Evolutionary conservation across 1,284 basidiomycete genomes (phyloP), one percentile per base, ranked within the genome.

Genomic region (Schizophyllum amplum): DNA sequence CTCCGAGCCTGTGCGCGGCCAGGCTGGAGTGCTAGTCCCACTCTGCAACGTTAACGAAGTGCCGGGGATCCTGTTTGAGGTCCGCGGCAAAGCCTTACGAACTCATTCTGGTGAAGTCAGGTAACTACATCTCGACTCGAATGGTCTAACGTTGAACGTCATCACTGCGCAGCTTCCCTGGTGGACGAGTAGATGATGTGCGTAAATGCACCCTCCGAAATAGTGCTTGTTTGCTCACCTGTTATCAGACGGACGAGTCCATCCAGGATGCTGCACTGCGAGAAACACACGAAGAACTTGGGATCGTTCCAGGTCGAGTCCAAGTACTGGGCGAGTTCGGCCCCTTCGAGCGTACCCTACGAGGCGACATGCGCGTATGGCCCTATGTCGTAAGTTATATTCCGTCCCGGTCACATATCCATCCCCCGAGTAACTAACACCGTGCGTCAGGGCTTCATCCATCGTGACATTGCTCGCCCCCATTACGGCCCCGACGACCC

Each of bases 51-150:
- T 91, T 15, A 71, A 78, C 46, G 74, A 76, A 51, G 71, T 70
- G 17, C 84, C 89, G 0, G 84, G 87, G 5, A 77, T 92, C 20
- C 67, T 91, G 46, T 75, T 90, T 20, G 83, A 90, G 66, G 79
- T 92, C 25, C 76, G 89, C 60, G 85, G 82, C n/a, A 78, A 79
- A 55, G 66, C 73, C 57, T 68, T 90, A 57, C 76, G 87, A 61
- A 78, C 75, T 42, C 89, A 91, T 70, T 83, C 86, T 0, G 88
- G 90, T n/a, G 87, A 91, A 75, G 82, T 91, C 33, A 88, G 89
- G 89, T 87, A 65, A 62, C 79, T 62, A 53, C 27, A 24, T 11
- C 48, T 3, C 24, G 54, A 26, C 54, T 22, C 52, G 25, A 23
- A 55, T 22, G 52, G 13, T n/a, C n/a, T n/a, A n/a, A n/a, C 50